These are phyloP conservation scores for Hortaea sp. DNA, from an alignment of 2,329 filamentous ascomycete species.

Conservation along the genomic window DNA sequence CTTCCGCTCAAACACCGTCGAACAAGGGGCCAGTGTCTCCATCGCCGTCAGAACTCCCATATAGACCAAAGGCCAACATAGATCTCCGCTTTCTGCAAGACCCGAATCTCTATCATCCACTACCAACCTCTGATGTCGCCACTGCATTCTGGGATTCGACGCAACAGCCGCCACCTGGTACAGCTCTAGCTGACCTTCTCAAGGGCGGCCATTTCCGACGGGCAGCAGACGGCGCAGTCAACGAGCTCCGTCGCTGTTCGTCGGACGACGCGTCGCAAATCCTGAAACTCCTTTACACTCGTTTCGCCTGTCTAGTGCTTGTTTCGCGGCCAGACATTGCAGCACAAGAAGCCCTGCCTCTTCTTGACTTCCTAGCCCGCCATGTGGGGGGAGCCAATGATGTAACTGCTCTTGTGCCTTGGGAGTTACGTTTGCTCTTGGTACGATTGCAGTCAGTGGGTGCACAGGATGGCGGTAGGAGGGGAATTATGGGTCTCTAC, in stretches of 20 bases:
- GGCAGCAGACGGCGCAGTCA: constrained; percentile 32
- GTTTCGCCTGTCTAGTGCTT: constrained; percentile 71
- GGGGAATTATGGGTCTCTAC: constrained; percentile 83
- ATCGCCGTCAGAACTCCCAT: constrained; percentile 7
- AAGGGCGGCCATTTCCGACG: constrained; percentile 65
- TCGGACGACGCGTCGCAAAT: constrained; percentile 55
- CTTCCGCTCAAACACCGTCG: neutral
- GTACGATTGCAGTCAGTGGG: constrained; percentile 78
- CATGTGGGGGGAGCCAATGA: constrained; percentile 41
- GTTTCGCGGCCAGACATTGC: constrained; percentile 53
- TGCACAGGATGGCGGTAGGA: constrained; percentile 70
- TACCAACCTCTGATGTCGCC: constrained; percentile 54
- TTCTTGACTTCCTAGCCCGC: constrained; percentile 44
- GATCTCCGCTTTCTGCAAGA: constrained; percentile 74
- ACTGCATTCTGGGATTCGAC: constrained; percentile 59
- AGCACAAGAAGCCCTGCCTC: constrained; percentile 51
- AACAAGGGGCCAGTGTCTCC: constrained; percentile 3
- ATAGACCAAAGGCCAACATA: constrained; percentile 31
- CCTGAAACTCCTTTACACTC: constrained; percentile 68
- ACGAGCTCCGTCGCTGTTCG: constrained; percentile 32
- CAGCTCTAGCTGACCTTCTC: constrained; percentile 59
- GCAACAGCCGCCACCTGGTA: constrained; percentile 52
- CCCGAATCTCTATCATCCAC: constrained; percentile 71
- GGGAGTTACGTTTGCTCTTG: constrained; percentile 73
- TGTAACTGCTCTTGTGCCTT: constrained; percentile 63